Conservation (phyloP, 2,329 filamentous ascomycete species). For the Ascochyta koolunga region DNA sequence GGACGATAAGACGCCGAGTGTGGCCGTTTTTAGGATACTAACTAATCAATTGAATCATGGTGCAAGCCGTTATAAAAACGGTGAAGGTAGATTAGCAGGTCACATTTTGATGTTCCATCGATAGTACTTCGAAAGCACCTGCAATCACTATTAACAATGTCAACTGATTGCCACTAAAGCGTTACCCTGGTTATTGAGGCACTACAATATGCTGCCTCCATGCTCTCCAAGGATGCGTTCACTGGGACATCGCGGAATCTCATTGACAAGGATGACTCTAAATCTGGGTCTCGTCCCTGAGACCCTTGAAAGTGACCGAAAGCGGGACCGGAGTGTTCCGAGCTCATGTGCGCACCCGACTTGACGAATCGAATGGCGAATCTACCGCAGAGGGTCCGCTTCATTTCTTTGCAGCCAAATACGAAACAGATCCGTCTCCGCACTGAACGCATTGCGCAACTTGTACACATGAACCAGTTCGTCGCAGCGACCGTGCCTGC, state of each 20-base stretch:
- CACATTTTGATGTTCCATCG: not conserved
- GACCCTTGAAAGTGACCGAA: not conserved
- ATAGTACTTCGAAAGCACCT: not conserved
- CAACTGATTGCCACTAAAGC: not conserved
- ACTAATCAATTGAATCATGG: not conserved
- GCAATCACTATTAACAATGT: not conserved
- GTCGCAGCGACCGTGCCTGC: constrained; percentile 4
- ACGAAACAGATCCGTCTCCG: not conserved
- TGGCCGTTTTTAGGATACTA: not conserved
- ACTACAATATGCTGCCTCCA: constrained; percentile 3
- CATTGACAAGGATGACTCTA: not conserved
- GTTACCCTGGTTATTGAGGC: constrained; percentile 1
- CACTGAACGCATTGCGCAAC: not conserved
- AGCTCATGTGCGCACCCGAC: not conserved
- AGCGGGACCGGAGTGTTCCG: constrained; percentile 1
- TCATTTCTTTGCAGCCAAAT: not conserved
- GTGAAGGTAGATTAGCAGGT: not conserved
- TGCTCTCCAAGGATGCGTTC: not conserved
- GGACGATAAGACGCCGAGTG: constrained; percentile 6
- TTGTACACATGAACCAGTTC: not conserved
- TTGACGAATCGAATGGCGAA: not conserved
- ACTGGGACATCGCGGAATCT: not conserved
- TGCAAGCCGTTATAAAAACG: not conserved
- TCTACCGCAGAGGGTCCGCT: not conserved
- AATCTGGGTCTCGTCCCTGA: not conserved